A percentile compares a stretch with the other conserved stretches of the same genome.
phyloP scores from a whole-genome alignment of 2,329 filamentous ascomycete genomes.

The Didymella lethalis region DNA sequence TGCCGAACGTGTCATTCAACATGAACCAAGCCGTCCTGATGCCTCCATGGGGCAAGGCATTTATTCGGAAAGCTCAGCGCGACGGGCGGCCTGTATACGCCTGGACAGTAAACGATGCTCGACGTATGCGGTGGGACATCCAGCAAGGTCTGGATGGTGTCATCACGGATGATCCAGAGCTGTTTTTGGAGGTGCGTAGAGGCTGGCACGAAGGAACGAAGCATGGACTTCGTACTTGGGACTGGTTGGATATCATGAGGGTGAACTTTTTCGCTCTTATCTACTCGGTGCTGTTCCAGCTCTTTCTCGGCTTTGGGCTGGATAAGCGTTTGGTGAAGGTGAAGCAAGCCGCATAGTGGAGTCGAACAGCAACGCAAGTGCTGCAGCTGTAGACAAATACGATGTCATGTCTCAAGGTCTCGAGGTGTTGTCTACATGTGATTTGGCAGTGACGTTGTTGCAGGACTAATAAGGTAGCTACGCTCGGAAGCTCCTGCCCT shows the following conservation, averaged over 20 bases:
- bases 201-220: slow-evolving; percentile 51
- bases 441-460: slow-evolving; percentile 1
- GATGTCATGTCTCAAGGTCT: neutral
- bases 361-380: slow-evolving; percentile 22
- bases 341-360: slow-evolving; percentile 17
- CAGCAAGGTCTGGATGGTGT: slow-evolving; percentile 74
- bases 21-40: slow-evolving; percentile 74
- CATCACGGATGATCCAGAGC: slow-evolving; percentile 81
- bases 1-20: slow-evolving; percentile 78
- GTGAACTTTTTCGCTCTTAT: slow-evolving; percentile 47
- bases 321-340: slow-evolving; percentile 31
- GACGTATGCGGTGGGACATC: slow-evolving; percentile 84
- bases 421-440: neutral
- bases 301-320: slow-evolving; percentile 40
- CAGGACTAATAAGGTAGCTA: slow-evolving; percentile 4
- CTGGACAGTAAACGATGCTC: slow-evolving; percentile 87
- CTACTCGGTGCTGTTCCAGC: slow-evolving; percentile 44
- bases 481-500: slow-evolving; percentile 14
- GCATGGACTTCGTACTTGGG: slow-evolving; percentile 38
- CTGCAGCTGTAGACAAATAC: slow-evolving; percentile 21
- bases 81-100: slow-evolving; percentile 69
- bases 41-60: slow-evolving; percentile 70
- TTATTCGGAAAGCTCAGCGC: slow-evolving; percentile 68
- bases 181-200: slow-evolving; percentile 67
- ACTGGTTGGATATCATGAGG: slow-evolving; percentile 43